These are phyloP conservation scores for Sordariomycetes sp. DNA, from an alignment of 2,329 filamentous ascomycete species.

Conservation along the genomic window DNA sequence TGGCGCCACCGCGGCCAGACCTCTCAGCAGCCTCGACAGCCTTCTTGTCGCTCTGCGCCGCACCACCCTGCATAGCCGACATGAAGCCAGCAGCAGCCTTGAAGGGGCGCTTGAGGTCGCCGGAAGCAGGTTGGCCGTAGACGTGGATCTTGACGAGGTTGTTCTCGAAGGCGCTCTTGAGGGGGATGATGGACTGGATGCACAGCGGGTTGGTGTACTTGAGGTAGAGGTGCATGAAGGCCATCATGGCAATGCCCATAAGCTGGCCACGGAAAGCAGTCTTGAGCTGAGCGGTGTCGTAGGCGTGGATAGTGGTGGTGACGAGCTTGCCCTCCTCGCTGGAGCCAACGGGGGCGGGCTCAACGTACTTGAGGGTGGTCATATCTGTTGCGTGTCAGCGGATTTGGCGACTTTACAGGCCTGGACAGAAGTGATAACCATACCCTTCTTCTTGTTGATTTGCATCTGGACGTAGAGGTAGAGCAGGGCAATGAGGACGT, in stretches of 20 bases:
- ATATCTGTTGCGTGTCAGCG: slow-evolving; percentile 53
- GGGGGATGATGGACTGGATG: slow-evolving; percentile 96
- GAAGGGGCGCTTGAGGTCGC: slow-evolving; percentile 93
- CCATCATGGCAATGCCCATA: slow-evolving; percentile 98
- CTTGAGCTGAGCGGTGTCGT: slow-evolving; percentile 82
- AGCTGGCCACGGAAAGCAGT: slow-evolving; percentile 80
- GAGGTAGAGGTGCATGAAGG: slow-evolving; percentile 97
- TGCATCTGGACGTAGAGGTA: slow-evolving; percentile 78
- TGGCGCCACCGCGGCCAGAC: slow-evolving; percentile 59
- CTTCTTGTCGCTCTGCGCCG: slow-evolving; percentile 88
- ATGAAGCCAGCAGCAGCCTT: slow-evolving; percentile 79
- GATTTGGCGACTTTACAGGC: background rate
- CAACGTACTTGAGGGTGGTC: slow-evolving; percentile 97
- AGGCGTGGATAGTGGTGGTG: slow-evolving; percentile 92
- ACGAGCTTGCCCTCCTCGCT: slow-evolving; percentile 92
- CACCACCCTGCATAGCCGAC: slow-evolving; percentile 62
- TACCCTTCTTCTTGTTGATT: slow-evolving; percentile 98
- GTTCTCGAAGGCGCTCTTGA: slow-evolving; percentile 91
- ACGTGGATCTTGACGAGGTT: slow-evolving; percentile 96
- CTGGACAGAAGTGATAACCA: slow-evolving; percentile 16
- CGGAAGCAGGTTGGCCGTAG: slow-evolving; percentile 74
- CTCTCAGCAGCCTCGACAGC: slow-evolving; percentile 73
- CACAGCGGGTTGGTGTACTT: slow-evolving; percentile 99
- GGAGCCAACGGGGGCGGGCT: slow-evolving; percentile 87
- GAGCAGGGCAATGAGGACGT: slow-evolving; percentile 74